Evolutionary conservation across 208 protist genomes (phyloP).

Genomic region (Leptomonas seymouri): DNA sequence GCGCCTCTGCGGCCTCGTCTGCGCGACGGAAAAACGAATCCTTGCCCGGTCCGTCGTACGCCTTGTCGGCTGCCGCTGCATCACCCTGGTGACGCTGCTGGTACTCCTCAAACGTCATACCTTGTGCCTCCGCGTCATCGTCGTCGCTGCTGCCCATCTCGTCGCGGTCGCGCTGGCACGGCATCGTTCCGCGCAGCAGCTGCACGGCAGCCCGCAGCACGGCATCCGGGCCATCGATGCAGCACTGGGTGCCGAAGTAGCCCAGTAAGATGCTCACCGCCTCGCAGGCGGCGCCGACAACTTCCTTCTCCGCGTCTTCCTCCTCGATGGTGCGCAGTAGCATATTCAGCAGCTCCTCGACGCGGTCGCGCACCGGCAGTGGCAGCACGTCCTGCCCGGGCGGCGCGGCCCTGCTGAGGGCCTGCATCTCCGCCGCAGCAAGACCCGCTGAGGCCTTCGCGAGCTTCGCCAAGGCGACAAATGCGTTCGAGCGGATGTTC

Average conservation of each 20-base stretch:
- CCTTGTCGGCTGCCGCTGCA: constrained; percentile 1
- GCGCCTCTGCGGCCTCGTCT: constrained; percentile 30
- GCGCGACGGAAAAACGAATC: constrained; percentile 29
- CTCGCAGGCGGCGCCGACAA: constrained; percentile 78
- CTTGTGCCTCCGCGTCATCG: constrained; percentile 35
- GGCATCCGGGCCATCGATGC: constrained; percentile 43
- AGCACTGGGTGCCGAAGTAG: constrained; percentile 76
- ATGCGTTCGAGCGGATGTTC: constrained; percentile 68
- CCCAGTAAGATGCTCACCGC: constrained; percentile 56
- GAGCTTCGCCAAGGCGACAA: constrained; percentile 66
- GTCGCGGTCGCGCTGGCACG: constrained; percentile 55
- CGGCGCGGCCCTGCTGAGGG: constrained; percentile 29
- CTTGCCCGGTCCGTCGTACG: constrained; percentile 8
- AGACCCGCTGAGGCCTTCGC: constrained; percentile 55
- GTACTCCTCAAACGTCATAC: constrained; percentile 29
- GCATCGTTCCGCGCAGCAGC: constrained; percentile 56
- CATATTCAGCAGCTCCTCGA: constrained; percentile 57
- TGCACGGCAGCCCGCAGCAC: constrained; percentile 51
- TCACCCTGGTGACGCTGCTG: constrained; percentile 12
- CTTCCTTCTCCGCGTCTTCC: constrained; percentile 69
- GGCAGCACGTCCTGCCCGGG: constrained; percentile 53
- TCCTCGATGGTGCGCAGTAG: constrained; percentile 51
- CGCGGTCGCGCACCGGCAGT: constrained; percentile 41
- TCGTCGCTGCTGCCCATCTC: constrained; percentile 39
- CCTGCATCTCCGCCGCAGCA: constrained; percentile 31